phyloP scores from a whole-genome alignment of 2,329 filamentous ascomycete species.

The Beauveria varroae region DNA sequence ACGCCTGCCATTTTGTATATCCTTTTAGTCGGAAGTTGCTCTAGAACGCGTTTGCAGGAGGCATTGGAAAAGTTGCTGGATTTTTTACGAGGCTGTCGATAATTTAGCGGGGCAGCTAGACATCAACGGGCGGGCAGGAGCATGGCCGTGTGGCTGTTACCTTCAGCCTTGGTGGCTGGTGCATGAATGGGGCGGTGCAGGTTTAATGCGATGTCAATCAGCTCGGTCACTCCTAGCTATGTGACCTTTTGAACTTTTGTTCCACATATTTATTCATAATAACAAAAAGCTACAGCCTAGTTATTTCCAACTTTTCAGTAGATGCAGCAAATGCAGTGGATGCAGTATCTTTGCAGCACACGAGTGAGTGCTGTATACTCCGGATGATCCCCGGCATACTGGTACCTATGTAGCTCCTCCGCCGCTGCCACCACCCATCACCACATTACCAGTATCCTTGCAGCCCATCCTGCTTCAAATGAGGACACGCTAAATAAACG shows the following conservation, averaged over 20 bases:
- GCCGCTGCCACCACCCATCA: too few relatives aligned
- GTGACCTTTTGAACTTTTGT: too few relatives aligned
- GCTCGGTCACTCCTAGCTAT: too few relatives aligned
- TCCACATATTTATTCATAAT: too few relatives aligned
- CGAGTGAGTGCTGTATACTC: neutral
- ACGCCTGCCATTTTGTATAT: slow-evolving; percentile 61
- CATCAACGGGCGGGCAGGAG: too few relatives aligned
- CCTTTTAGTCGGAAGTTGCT: neutral
- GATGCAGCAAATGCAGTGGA: neutral
- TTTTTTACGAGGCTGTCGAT: slow-evolving; percentile 17
- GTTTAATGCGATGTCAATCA: neutral
- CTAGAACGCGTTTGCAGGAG: too few relatives aligned
- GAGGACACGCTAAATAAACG: neutral
- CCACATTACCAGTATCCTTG: too few relatives aligned
- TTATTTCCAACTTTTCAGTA: too few relatives aligned
- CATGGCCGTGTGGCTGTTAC: slow-evolving; percentile 2
- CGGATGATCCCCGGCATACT: neutral
- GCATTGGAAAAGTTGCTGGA: slow-evolving; percentile 9
- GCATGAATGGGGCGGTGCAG: neutral
- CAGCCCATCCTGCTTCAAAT: too few relatives aligned
- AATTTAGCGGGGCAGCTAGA: slow-evolving; percentile 18
- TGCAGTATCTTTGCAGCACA: neutral
- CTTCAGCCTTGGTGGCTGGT: slow-evolving; percentile 15
- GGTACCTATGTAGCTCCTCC: too few relatives aligned
- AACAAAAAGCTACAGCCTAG: too few relatives aligned